These are phyloP conservation scores for Nicotiana otophora DNA, from an alignment of 257 asterid genomes.

Conservation along the genomic window DNA sequence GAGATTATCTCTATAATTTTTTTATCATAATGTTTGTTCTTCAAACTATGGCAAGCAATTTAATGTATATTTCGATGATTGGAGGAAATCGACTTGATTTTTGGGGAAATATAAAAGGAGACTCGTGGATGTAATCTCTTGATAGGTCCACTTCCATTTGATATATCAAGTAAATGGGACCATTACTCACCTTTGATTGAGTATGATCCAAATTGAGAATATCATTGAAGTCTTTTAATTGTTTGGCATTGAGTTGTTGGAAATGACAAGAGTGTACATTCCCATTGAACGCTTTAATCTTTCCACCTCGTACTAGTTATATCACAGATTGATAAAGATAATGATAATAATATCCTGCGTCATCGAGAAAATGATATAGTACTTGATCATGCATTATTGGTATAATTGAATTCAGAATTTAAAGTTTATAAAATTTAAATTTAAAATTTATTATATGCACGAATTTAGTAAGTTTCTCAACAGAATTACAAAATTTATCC, in stretches of 20 bases:
- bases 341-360: neutral
- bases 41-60: neutral
- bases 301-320: neutral
- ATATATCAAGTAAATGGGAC: conserved; percentile 48
- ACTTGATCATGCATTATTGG: neutral
- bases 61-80: neutral
- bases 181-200: conserved; percentile 39
- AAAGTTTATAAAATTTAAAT: too few species aligned
- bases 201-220: conserved; percentile 25
- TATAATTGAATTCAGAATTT: too few species aligned
- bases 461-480: too few species aligned
- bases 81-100: neutral
- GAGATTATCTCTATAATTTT: too few species aligned
- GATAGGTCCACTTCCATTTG: conserved; percentile 28
- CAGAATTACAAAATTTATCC: too few species aligned
- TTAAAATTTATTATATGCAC: too few species aligned
- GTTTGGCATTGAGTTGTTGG: conserved; percentile 23
- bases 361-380: neutral
- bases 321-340: neutral
- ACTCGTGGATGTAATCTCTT: conserved; percentile 8
- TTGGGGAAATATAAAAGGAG: neutral
- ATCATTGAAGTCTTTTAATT: conserved; percentile 22
- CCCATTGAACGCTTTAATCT: neutral
- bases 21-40: neutral
- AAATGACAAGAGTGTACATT: conserved; percentile 21